Base-by-base conservation (phyloP, 305 asterid genomes). In the Stenogyne calaminthoides region DNA sequence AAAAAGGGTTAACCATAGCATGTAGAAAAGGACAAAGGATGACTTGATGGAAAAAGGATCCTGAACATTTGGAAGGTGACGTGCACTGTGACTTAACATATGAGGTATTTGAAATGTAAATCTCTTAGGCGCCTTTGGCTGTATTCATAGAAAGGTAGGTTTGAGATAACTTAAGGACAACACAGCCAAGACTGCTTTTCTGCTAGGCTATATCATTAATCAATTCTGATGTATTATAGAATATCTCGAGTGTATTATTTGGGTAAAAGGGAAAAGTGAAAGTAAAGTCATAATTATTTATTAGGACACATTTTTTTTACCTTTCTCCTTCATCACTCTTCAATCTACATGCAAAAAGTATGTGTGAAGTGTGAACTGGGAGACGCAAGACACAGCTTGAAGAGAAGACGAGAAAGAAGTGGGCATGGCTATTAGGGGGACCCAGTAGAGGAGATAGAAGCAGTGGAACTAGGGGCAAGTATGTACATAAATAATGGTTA, bases 61-160 rank as follows among this genome's bases (percentile, higher is more conserved):
- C 54, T 19, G 3, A 44, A 44, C 52, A 49, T 49, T 49, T 49
- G 20, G 55, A 49, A 6, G 54, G 8, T 14, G 19, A 19, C 20
- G 15, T 49, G 55, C 54, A 49, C 55, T 49, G 55, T 49, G 55
- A 49, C 55, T n/a, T 49, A 49, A 49, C 20, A 49, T 49, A 19
- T 49, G 56, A 49, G 22, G 56, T 49, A 15, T 49, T 49, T 49
- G 56, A 49, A 49, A 49, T 49, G 56, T 46, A 46, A 44, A 5
- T 70, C 52, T 44, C 73, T 64, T 15, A 55, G 46, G 67, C 57
- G 15, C 57, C 54, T 10, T 71, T 69, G 46, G 67, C 36, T 39
- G 65, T 55, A 18, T 16, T 9, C 14, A 9, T 59, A 60, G 19
- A 66, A 65, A 49, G 74, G 66, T 58, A 58, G 54, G 52, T 55